Evolutionary conservation across 495 filamentous ascomycete species (phyloP).

Genomic region (Xylaria grammica): DNA sequence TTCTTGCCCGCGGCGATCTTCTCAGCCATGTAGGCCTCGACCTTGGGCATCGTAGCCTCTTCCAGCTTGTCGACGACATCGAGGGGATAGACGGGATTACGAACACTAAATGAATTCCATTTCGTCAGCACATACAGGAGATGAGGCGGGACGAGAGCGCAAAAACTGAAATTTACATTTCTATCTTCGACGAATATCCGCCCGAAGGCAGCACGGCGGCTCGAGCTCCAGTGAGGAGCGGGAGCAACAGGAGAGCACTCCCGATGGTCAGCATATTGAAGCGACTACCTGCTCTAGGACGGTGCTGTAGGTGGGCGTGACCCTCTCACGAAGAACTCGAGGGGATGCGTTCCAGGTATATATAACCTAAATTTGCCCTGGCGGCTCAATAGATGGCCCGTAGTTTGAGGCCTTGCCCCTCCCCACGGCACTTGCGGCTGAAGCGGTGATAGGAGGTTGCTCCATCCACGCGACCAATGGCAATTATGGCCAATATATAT

Average conservation of each 20-base stretch:
- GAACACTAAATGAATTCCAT: conserved; percentile 23
- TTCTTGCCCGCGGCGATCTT: conserved; percentile 44
- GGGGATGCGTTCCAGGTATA: conserved; percentile 26
- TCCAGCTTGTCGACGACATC: conserved; percentile 48
- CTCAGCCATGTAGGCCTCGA: conserved; percentile 43
- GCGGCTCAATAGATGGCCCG: conserved; percentile 35
- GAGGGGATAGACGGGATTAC: conserved; percentile 44
- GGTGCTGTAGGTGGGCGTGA: conserved; percentile 18
- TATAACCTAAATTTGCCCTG: conserved; percentile 33
- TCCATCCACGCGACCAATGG: conserved; percentile 40
- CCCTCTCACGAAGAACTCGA: conserved; percentile 13
- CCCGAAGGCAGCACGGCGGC: conserved; percentile 23
- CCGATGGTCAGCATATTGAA: conserved; percentile 41
- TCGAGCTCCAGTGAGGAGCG: conserved; percentile 39
- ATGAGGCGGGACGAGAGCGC: neutral
- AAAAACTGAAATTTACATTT: conserved; percentile 33
- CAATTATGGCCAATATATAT: conserved; percentile 34
- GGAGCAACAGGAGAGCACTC: conserved; percentile 40
- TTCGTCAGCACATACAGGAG: conserved; percentile 10
- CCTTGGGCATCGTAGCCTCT: conserved; percentile 42
- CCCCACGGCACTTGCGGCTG: conserved; percentile 37
- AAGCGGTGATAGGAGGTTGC: conserved; percentile 34
- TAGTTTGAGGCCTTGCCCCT: conserved; percentile 28
- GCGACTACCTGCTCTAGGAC: conserved; percentile 27
- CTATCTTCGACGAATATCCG: conserved; percentile 39